Base-by-base conservation (phyloP, 2,329 filamentous ascomycete genomes). In the Blastomyces gilchristii region DNA sequence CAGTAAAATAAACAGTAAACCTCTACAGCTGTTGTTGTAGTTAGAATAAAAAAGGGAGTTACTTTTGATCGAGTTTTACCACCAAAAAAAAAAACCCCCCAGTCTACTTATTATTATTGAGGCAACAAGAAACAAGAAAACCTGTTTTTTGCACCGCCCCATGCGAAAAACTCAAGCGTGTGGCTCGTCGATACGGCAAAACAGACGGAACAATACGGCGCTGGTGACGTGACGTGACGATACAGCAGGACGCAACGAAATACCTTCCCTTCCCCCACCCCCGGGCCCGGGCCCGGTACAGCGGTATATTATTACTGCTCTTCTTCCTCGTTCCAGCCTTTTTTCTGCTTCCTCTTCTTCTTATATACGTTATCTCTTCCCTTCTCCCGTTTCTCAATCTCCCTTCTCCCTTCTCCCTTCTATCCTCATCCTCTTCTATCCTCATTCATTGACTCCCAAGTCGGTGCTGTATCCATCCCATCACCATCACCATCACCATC, bases 321-420 rank as follows among this genome's bases (percentile, higher is more conserved):
- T 28, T 53, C 12, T 2, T 16, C 14, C 9, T n/a, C 9, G 14
- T 28, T n/a, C 14, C 61, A 22, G n/a, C 61, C 58, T 59, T 65
- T 59, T 64, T 65, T 67, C 66, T 67, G 68, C 64, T 65, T 64
- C 64, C 60, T 58, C 61, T 62, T 54, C 62, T 63, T 53, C 41
- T 34, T 41, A 25, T 66, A 56, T 37, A 54, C 31, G 5, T 59
- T 65, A 52, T 56, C 66, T 58, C 65, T 22, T 22, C n/a, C n/a
- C 28, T 31, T 31, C 4, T 31, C 28, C 4, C 28, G 28, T 31
- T 4, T 31, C 28, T 4, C 28, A 31, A 58, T 53, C 60, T 62
- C 60, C 16, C 1, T 22, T 6, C 18, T 6, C 62, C 53, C 25
- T 2, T 31, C 34, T 53, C 28, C 25, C 16, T 53, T 34, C 25